Base-by-base conservation (phyloP, 1,284 basidiomycete species). In the Trichosporon sp. region DNA sequence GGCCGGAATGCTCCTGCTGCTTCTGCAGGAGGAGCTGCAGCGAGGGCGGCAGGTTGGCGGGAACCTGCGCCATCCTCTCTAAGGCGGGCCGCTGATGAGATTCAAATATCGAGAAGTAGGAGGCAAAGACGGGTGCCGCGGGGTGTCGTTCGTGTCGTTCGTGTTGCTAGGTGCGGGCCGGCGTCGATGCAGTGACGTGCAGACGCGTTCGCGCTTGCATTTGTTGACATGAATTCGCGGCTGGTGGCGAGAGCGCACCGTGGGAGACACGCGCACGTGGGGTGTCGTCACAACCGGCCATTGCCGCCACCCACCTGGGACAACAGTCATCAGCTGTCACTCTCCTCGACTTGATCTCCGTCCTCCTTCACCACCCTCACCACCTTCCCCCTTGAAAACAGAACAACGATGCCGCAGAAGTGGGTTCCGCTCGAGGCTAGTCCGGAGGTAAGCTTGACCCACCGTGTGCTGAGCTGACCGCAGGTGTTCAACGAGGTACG, bases 371-470 rank as follows among this genome's bases (percentile, higher is more conserved):
- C 7, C 44, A 5, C 18, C 9, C 44, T 8, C 8, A 5, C 42
- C n/a, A 3, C 42, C 7, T 27, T 27, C 3, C 27, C 8, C 8
- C 13, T 42, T 35, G 13, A 27, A 56, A 31, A 4, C 12, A 9
- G 32, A 35, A 8, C 2, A 29, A 65, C n/a, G 15, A 69, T 67
- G 76, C 68, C 77, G 18, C 75, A 76, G 67, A 83, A 83, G 68
- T 92, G 91, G 91, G 88, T 92, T 64, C 91, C 91, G 8, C 85
- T 92, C 12, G 91, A 92, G 82, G 88, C 89, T 68, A 90, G 89
- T 73, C 90, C 91, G 68, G 88, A 92, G 70, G 90, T 90, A 76
- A 72, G 83, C 70, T 5, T 11, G n/a, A 34, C 29, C 11, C 58
- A 11, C 1, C 15, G 15, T 0, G 0, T 11, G 2, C 2, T 2